Percentiles rank a stretch among this genome's conserved stretches.
Conservation (phyloP, 2,329 filamentous ascomycete species). For the Ophiostoma fasciatum region DNA sequence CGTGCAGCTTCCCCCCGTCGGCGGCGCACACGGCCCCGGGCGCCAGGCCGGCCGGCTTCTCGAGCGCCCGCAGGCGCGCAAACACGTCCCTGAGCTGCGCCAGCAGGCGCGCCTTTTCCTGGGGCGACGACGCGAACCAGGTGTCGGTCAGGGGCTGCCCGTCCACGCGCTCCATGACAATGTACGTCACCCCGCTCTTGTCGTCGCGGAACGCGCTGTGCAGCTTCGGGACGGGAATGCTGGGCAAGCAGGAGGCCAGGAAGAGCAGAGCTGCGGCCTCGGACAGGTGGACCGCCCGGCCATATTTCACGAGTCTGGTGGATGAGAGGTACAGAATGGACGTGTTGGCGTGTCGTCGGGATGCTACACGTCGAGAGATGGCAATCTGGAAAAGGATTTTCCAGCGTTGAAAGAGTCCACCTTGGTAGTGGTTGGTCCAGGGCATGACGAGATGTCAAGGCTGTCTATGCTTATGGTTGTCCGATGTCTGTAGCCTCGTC, state of each 20-base stretch:
- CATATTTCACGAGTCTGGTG: neutral
- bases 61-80: neutral
- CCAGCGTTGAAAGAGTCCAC: neutral
- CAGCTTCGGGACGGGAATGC: neutral
- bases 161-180: neutral
- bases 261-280: neutral
- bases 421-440: too few species aligned
- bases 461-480: too few species aligned
- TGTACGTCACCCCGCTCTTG: neutral
- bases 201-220: neutral
- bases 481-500: too few species aligned
- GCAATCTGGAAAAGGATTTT: neutral
- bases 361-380: neutral
- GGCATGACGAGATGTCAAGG: too few species aligned
- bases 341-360: neutral
- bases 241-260: neutral
- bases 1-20: neutral
- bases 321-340: neutral
- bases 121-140: neutral
- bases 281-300: neutral
- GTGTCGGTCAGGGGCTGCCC: neutral
- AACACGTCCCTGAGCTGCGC: neutral
- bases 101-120: neutral
- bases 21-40: neutral
- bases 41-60: neutral